Base-by-base conservation (phyloP, 148 eudicot genomes). In the Hydrangea macrophylla region DNA sequence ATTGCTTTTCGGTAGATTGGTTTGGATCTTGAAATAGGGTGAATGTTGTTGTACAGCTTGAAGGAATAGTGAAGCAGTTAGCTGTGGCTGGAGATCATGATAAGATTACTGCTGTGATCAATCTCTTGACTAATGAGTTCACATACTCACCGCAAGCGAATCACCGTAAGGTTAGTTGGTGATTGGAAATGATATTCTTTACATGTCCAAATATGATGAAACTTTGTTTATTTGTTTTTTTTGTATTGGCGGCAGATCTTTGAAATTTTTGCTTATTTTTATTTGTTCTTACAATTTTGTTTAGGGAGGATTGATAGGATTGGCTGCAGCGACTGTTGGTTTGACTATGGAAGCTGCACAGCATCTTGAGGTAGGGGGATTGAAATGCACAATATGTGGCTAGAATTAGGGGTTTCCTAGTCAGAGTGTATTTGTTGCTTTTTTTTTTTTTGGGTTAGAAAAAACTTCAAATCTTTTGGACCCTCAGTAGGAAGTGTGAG, bases 251-350 rank as follows among this genome's bases (percentile, higher is more conserved):
- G 10, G 15, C 23, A n/a, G n/a, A n/a, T n/a, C 33, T 27, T 31
- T 39, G 58, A 1, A 27, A n/a, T n/a, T 54, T 78, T 58, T 59
- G 42, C n/a, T 57, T 70, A 17, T 30, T 37, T 63, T 59, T 70
- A 30, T 33, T 56, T 33, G 39, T 7, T 63, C 60, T 35, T 48
- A 18, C 7, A 48, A 15, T 3, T 18, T 50, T 65, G 65, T 51
- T 72, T 75, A 94, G 99, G 99, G 99, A 66, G 99, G 99, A 62
- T 84, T 94, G 87, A 94, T 94, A 59, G 99, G 99, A 67, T 75
- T 94, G 80, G 99, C 99, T 9, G 99, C 99, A 4, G 99, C 82
- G 31, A 94, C 99, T 2, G 99, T 94, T 72, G 99, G 96, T 60
- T 82, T 94, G 90, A 82, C 89, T 60, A 54, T 77, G 0, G 99